Conservation (phyloP, 1,284 basidiomycete species). For the Violaceomyces palustris region DNA sequence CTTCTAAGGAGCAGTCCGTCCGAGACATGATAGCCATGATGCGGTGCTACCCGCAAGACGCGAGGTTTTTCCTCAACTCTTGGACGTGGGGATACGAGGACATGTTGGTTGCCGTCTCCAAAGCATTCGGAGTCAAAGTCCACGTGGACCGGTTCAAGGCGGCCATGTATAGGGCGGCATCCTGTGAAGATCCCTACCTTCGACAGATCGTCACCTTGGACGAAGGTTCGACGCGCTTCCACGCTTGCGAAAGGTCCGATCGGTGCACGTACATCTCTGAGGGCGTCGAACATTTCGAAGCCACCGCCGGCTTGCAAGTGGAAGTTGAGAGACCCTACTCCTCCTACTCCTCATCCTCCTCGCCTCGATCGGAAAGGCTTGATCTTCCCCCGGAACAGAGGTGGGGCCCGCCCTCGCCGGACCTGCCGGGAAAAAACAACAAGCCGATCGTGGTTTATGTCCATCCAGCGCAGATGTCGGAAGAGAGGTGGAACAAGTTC, state of each 20-base stretch:
- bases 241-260: conserved; percentile 79
- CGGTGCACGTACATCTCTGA: conserved; percentile 59
- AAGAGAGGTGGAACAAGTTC: conserved; percentile 62
- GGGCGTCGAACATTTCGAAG: neutral
- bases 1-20: conserved; percentile 52
- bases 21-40: conserved; percentile 64
- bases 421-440: no score
- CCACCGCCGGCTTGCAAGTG: conserved; percentile 20
- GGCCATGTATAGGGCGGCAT: conserved; percentile 60
- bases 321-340: conserved; percentile 2
- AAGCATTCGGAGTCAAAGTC: conserved; percentile 59
- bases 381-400: conserved; percentile 2
- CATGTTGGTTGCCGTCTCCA: conserved; percentile 24
- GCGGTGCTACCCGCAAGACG: conserved; percentile 57
- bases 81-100: conserved; percentile 77
- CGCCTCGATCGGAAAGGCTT: neutral
- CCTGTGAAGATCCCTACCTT: conserved; percentile 63
- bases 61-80: conserved; percentile 77
- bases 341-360: no score
- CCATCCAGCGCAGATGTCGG: conserved; percentile 50
- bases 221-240: conserved; percentile 66
- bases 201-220: conserved; percentile 64
- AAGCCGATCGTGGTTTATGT: conserved; percentile 20
- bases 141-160: conserved; percentile 85
- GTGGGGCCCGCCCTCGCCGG: conserved; percentile 14